Evolutionary conservation across 2,329 filamentous ascomycete species (phyloP), one percentile per base, ranked within the genome.

Genomic region (Cordyceps tenuipes): DNA sequence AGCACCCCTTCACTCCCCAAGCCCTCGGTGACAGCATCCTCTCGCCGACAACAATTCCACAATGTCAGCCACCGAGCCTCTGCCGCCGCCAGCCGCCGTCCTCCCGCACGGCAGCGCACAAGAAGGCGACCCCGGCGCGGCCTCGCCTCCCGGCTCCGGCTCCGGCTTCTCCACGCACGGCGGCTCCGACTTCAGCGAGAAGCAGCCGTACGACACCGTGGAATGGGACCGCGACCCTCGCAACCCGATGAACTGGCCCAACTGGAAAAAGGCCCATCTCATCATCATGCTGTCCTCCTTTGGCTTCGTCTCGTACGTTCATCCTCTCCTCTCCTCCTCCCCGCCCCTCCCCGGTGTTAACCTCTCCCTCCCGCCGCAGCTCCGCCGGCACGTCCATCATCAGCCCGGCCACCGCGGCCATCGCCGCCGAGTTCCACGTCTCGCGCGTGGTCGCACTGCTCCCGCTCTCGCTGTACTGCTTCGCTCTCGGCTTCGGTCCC

Each of bases 401-500:
- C 66, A 80, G 78, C 34, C 75, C 82, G 0, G 77, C 77, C 5
- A 67, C 75, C 23, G 51, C 64, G 2, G 71, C 79, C 3, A 67
- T 87, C 6, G 78, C 78, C 71, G 46, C 66, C 0, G 74, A 81
- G 7, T 88, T 88, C 67, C 64, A 75, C 49, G 75, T 86, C 13
- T 77, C 76, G 15, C 75, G 76, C 53, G 85, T 82, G 1, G 75
- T 77, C 8, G 80, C 84, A 0, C 72, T 88, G n/a, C 70, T 87
- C 0, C 80, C 81, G 0, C 69, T 88, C 0, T 79, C 84, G 0
- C 68, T 85, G 6, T 88, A 85, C 68, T 79, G 84, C 6, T 70
- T 86, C 10, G 84, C 83, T 0, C 75, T 88, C 0, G 82, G 74
- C 3, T 73, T 86, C 17, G 85, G 84, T 0, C 85, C 85, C 7